Evolutionary conservation across 164 flowering plant species (phyloP).

Genomic region (Kingdonia uniflora): DNA sequence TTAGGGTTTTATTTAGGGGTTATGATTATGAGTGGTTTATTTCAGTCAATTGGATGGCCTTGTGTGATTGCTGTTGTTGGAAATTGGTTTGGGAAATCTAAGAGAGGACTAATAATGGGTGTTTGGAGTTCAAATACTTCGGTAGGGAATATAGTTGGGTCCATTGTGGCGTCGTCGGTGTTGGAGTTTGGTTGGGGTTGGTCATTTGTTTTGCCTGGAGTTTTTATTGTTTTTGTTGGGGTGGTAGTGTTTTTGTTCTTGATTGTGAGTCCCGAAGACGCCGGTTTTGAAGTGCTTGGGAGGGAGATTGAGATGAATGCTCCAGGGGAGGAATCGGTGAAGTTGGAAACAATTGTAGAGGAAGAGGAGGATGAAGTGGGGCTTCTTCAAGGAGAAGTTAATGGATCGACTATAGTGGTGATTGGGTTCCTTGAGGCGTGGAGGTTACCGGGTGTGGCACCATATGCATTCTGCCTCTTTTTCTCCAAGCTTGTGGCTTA

Average conservation of each 20-base stretch:
- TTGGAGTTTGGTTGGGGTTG: constrained; percentile 98
- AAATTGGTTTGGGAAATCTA: constrained; percentile 86
- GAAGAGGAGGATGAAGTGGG: constrained; percentile 40
- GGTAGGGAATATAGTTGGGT: constrained; percentile 80
- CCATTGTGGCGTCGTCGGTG: constrained; percentile 64
- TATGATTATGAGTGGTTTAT: constrained; percentile 65
- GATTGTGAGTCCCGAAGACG: constrained; percentile 57
- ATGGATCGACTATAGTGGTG: constrained; percentile 29
- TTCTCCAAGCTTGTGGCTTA: constrained; percentile 97
- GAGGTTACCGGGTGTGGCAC: constrained; percentile 82
- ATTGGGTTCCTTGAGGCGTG: constrained; percentile 94
- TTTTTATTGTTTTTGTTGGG: constrained; percentile 43
- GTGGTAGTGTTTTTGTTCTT: constrained; percentile 53
- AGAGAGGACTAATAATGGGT: constrained; percentile 95
- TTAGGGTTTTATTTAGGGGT: constrained; percentile 48
- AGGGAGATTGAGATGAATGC: constrained; percentile 47
- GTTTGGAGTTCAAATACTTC: constrained; percentile 88
- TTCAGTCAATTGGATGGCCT: constrained; percentile 96
- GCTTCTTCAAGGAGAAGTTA: constrained; percentile 20
- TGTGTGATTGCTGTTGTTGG: constrained; percentile 88
- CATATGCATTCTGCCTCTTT: constrained; percentile 87
- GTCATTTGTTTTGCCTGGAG: constrained; percentile 82
- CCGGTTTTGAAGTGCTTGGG: constrained; percentile 39
- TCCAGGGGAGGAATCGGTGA: constrained; percentile 15
- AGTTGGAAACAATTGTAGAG: constrained; percentile 15